phyloP scores from a whole-genome alignment of 345 rosid genomes.

The Populus ilicifolia region DNA sequence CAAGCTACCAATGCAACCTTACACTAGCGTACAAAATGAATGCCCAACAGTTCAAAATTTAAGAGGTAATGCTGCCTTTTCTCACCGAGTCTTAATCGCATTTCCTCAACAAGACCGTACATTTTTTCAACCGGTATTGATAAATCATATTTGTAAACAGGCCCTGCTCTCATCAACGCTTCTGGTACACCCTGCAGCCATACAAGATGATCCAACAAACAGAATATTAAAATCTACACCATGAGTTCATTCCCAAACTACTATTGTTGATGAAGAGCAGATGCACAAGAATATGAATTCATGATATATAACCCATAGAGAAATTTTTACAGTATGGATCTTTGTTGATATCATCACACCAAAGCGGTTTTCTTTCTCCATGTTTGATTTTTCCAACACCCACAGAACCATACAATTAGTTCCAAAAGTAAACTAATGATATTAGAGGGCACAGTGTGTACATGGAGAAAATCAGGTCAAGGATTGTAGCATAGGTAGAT shows the following conservation, averaged over 20 bases:
- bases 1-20: neutral
- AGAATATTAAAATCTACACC: neutral
- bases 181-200: conserved; percentile 72
- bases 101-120: conserved; percentile 74
- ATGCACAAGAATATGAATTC: neutral
- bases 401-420: no score
- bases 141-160: conserved; percentile 84
- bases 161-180: conserved; percentile 82
- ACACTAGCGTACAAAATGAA: neutral
- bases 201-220: neutral
- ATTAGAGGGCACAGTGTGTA: no score
- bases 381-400: no score
- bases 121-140: conserved; percentile 84
- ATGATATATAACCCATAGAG: neutral
- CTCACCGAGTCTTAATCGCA: conserved; percentile 73
- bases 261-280: neutral
- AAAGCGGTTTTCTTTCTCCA: no score
- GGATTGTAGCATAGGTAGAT: no score
- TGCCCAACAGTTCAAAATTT: neutral
- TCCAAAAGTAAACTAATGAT: no score
- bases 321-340: neutral
- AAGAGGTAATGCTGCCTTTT: neutral
- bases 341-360: no score
- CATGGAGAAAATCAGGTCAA: no score
- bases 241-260: neutral